Evolutionary conservation across 257 asterid genomes (phyloP).

Genomic region (Voacanga thouarsii): DNA sequence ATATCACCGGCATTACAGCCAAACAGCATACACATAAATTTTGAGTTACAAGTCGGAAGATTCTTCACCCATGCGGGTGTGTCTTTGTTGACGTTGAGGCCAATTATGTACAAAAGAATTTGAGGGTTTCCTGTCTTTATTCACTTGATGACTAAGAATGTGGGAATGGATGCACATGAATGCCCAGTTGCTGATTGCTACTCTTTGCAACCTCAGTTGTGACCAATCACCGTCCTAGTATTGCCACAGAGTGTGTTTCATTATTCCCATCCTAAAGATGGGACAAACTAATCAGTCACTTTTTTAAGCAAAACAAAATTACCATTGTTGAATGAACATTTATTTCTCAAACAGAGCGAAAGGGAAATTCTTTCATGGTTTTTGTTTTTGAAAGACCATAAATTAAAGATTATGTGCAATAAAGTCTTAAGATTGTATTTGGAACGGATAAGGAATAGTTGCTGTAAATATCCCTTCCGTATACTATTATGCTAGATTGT

Average conservation of each 20-base stretch:
- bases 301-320: no score
- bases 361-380: no score
- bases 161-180: background rate
- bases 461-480: no score
- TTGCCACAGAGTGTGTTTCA: background rate
- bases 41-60: background rate
- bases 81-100: background rate
- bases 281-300: background rate
- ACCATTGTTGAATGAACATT: no score
- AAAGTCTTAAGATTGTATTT: no score
- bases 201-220: background rate
- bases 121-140: background rate
- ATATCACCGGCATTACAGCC: background rate
- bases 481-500: no score
- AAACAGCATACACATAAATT: background rate
- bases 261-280: background rate
- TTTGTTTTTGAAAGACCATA: no score
- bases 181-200: conserved; percentile 1
- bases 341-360: no score
- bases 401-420: no score
- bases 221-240: no score
- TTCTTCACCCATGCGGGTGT: background rate
- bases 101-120: background rate
- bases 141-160: background rate
- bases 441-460: no score